Evolutionary conservation across 116 monocot species (phyloP), one percentile per base, ranked within the genome.

Genomic region (Iris pallida): DNA sequence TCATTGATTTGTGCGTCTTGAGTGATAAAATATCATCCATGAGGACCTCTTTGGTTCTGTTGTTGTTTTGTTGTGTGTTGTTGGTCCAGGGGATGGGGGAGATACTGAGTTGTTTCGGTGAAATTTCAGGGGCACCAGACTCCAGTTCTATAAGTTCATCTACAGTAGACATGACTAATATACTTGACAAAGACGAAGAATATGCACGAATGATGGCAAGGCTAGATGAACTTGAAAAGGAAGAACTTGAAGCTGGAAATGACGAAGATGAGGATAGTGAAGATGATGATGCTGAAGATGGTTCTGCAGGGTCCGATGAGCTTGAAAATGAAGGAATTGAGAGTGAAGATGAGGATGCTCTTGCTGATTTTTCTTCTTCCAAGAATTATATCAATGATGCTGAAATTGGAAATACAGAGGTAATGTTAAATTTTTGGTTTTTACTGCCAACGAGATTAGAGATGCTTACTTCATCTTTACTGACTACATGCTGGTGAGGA

Each of bases 201-300:
- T 71, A 84, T 84, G 72, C 79, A 66, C 73, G 74, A 70, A 70
- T 96, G 17, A 78, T 84, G 81, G 84, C 86, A 63, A 73, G 71
- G 71, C 45, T 96, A 47, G 85, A 92, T 77, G 87, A 89, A 77
- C 89, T 89, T 63, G 96, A 92, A 65, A 86, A 81, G 68, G 80
- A 82, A 79, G 93, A 89, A 76, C 64, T 68, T 65, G 84, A 71
- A 20, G 81, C 68, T 57, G 76, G 19, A 16, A 72, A 57, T 15
- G 73, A 73, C 17, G 56, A 67, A 66, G 70, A 65, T 47, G 73
- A 72, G 4, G 44, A 82, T 57, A 54, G 42, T 64, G 72, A 72
- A 57, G 74, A 74, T 18, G 65, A 58, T 51, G 60, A 67, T n/a
- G 60, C 57, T 52, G 66, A 57, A 5, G 47, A 56, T 18, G 19